Evolutionary conservation across 1,284 basidiomycete species (phyloP), one percentile per base, ranked within the genome.

Genomic region (Cryptococcus maquisensis): DNA sequence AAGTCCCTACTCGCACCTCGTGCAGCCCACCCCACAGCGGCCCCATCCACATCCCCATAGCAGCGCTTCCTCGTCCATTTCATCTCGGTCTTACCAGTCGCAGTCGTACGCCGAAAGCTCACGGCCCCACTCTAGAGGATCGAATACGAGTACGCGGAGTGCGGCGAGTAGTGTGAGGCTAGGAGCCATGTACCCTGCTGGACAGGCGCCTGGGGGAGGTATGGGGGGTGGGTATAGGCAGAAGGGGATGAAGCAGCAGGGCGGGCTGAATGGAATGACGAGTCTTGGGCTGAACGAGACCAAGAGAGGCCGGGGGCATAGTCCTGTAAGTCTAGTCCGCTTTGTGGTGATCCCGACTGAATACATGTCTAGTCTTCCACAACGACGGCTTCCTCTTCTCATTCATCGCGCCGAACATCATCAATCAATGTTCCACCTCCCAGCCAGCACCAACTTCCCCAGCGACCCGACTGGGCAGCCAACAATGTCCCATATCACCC

Each of bases 401-500:
- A 65, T 20, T 72, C 70, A 13, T 74, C 72, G 0, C 55, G 66
- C 23, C 64, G 65, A 5, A 56, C 66, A 4, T 60, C 57, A 3
- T 69, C 68, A 1, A 72, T 72, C 42, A 59, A 60, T n/a, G 59
- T 70, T 5, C 55, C 64, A 9, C 57, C 63, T 21, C 68, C 68
- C 5, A 54, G 58, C 20, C 69, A 73, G 49, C 70, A 72, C 49
- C 72, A 68, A 3, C 60, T 74, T n/a, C 72, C 72, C 4, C 64
- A 67, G 42, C 54, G 68, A 26, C 72, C 72, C 7, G 70, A 74
- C 51, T 74, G 72, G 72, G 66, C 72, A 13, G 70, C 71, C 0
- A 71, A 72, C 56, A 72, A 74, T 43, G 62, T 74, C 5, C 69
- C 67, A 36, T 74, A 74, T 54, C 69, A 73, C 41, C 71, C 71